Percentiles rank a stretch among this genome's conserved stretches.
Conservation (phyloP, 352 stramenopile species). For the Phytophthora chlamydospora region DNA sequence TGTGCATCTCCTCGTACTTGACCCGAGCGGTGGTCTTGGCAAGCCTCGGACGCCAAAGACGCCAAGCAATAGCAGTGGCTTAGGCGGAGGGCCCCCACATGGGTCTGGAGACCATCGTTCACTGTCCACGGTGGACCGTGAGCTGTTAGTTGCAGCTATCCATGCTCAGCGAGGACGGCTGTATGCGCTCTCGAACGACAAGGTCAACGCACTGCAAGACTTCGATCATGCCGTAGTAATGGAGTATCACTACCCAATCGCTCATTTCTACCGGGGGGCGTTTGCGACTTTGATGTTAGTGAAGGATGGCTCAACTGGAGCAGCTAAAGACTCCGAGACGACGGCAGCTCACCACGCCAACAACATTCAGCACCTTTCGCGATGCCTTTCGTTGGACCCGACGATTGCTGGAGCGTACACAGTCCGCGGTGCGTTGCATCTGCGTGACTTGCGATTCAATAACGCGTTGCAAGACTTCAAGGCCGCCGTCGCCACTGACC, state of each 20-base stretch:
- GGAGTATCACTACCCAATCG: constrained; percentile 82
- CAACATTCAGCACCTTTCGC: constrained; percentile 65
- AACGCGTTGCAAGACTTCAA: constrained; percentile 85
- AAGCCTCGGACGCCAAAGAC: constrained; percentile 19
- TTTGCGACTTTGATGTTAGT: constrained; percentile 54
- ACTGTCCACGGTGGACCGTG: constrained; percentile 46
- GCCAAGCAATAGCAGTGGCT: constrained; percentile 21
- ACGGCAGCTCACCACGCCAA: constrained; percentile 35
- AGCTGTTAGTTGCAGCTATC: constrained; percentile 62
- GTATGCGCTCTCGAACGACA: constrained; percentile 65
- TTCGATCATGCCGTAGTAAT: constrained; percentile 79
- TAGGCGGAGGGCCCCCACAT: constrained; percentile 5
- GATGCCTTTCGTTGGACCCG: constrained; percentile 70
- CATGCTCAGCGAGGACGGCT: constrained; percentile 68
- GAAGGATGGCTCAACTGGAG: constrained; percentile 24
- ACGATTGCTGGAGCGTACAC: constrained; percentile 80
- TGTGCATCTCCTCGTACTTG: constrained; percentile 52
- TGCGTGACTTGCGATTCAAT: constrained; percentile 78
- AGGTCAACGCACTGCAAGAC: constrained; percentile 49
- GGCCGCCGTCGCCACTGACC: constrained; percentile 70
- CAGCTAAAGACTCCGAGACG: constrained; percentile 24
- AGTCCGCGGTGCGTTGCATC: constrained; percentile 68
- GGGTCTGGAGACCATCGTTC: constrained; percentile 16
- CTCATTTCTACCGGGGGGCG: constrained; percentile 79
- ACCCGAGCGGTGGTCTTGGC: constrained; percentile 41